phyloP scores from a whole-genome alignment of 805 yeast species.

The Cyberlindnera misumaiensis region DNA sequence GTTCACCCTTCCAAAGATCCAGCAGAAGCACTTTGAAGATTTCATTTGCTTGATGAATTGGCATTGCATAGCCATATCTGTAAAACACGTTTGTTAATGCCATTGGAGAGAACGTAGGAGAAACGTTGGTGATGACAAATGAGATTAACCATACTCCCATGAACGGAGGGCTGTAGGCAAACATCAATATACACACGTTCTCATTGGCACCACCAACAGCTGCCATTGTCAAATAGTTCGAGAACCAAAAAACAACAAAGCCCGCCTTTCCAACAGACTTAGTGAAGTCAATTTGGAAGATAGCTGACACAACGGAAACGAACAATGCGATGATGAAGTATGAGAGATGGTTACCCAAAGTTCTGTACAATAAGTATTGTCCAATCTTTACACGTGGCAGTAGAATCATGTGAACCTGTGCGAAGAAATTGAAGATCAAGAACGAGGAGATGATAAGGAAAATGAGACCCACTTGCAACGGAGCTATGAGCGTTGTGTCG shows the following conservation, averaged over 20 bases:
- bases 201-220: slow-evolving; percentile 77
- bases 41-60: slow-evolving; percentile 60
- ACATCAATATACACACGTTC: slow-evolving; percentile 45
- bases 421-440: slow-evolving; percentile 59
- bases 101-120: slow-evolving; percentile 64
- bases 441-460: slow-evolving; percentile 66
- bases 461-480: slow-evolving; percentile 70
- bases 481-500: slow-evolving; percentile 50
- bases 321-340: slow-evolving; percentile 54
- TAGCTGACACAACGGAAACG: slow-evolving; percentile 54
- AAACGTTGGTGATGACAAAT: slow-evolving; percentile 63
- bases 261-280: slow-evolving; percentile 60
- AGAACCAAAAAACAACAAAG: slow-evolving; percentile 69
- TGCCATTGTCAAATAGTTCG: slow-evolving; percentile 59
- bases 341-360: slow-evolving; percentile 41
- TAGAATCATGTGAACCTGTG: slow-evolving; percentile 43
- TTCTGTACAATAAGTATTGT: slow-evolving; percentile 47
- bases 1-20: slow-evolving; percentile 45
- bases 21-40: slow-evolving; percentile 53
- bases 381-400: slow-evolving; percentile 37
- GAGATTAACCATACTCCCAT: slow-evolving; percentile 66
- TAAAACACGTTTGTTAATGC: slow-evolving; percentile 51
- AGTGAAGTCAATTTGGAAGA: slow-evolving; percentile 58
- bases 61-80: slow-evolving; percentile 62
- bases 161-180: slow-evolving; percentile 52